Conservation (phyloP, 352 stramenopile species). For the Phytopythium boreale region DNA sequence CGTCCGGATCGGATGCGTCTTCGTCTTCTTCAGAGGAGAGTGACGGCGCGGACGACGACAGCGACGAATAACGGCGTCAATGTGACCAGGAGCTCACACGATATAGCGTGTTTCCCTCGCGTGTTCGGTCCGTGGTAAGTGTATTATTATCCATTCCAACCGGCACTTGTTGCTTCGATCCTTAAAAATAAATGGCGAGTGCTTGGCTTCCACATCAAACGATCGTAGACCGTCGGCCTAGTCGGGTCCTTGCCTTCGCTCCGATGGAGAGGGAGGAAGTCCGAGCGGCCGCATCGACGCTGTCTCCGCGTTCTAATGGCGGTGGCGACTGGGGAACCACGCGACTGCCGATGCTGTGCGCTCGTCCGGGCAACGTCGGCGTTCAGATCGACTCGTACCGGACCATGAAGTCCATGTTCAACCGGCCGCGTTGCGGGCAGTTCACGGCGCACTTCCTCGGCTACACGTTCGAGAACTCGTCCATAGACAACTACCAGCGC, state of each 20-base stretch:
- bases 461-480: conserved; percentile 59
- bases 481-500: conserved; percentile 67
- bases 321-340: conserved; percentile 11
- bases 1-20: conserved; percentile 17
- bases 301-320: neutral
- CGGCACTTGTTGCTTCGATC: neutral
- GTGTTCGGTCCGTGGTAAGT: neutral
- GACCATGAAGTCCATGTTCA: conserved; percentile 43
- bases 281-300: conserved; percentile 9
- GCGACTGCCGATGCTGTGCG: conserved; percentile 50
- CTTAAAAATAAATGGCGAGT: conserved; percentile 3
- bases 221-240: no score
- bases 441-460: conserved; percentile 75
- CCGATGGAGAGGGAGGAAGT: conserved; percentile 23
- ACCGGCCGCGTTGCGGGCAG: conserved; percentile 47
- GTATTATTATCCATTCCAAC: conserved; percentile 27
- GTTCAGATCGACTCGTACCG: conserved; percentile 77
- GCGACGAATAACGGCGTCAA: conserved; percentile 25
- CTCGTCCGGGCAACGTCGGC: conserved; percentile 67
- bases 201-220: neutral
- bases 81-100: neutral
- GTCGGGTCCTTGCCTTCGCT: neutral
- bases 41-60: conserved; percentile 23
- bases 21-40: conserved; percentile 21
- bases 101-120: neutral